These are phyloP conservation scores for Tolypocladium nubicola DNA, from an alignment of 2,329 filamentous ascomycete species.

Conservation along the genomic window DNA sequence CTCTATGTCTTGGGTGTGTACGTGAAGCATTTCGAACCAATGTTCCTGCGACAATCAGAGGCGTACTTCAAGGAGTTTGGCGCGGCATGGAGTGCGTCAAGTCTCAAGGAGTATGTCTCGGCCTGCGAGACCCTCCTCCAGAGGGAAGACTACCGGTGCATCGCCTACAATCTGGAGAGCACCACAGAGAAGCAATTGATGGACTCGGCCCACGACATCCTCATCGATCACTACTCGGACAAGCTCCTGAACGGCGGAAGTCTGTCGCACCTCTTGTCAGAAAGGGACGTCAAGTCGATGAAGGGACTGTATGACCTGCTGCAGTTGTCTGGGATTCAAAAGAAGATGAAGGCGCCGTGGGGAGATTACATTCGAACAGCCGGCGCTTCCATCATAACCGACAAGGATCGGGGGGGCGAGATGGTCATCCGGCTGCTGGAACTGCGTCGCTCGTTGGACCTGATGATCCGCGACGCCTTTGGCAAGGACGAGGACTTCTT, in stretches of 20 bases:
- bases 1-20: slow-evolving; percentile 81
- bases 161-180: slow-evolving; percentile 70
- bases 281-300: slow-evolving; percentile 58
- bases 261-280: slow-evolving; percentile 62
- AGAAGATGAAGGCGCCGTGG: slow-evolving; percentile 62
- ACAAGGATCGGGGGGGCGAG: slow-evolving; percentile 65
- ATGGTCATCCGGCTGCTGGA: slow-evolving; percentile 80
- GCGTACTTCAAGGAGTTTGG: slow-evolving; percentile 62
- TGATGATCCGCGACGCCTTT: slow-evolving; percentile 69
- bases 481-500: slow-evolving; percentile 64
- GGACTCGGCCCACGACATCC: slow-evolving; percentile 57
- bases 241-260: slow-evolving; percentile 56
- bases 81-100: slow-evolving; percentile 48
- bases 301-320: slow-evolving; percentile 71
- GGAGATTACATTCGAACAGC: slow-evolving; percentile 66
- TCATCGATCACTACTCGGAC: slow-evolving; percentile 58
- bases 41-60: slow-evolving; percentile 57
- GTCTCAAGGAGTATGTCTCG: slow-evolving; percentile 66
- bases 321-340: slow-evolving; percentile 58
- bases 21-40: slow-evolving; percentile 65
- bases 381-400: slow-evolving; percentile 68
- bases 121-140: slow-evolving; percentile 59
- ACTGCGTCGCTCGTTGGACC: slow-evolving; percentile 69
- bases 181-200: slow-evolving; percentile 72
- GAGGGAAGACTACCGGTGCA: slow-evolving; percentile 65